A percentile compares a stretch with the other conserved stretches of the same genome.
Conservation (phyloP, 2,329 filamentous ascomycete species). For the Dactylonectria macrodidyma region DNA sequence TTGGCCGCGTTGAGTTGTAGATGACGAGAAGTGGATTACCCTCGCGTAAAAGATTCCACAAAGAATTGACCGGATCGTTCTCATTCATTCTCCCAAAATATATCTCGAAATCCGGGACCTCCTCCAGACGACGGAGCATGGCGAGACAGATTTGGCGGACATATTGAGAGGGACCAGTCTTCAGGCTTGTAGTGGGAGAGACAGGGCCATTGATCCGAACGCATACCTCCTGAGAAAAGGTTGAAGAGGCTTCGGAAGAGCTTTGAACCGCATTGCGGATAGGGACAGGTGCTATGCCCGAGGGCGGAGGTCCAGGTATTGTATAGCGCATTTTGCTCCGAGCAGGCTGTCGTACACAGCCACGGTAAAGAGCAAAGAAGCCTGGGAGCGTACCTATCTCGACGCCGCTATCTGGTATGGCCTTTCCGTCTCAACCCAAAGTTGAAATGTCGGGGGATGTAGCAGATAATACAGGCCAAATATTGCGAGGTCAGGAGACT, state of each 20-base stretch:
- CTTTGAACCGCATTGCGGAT: background rate
- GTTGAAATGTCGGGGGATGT: too few species aligned
- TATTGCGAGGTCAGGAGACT: too few species aligned
- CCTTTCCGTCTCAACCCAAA: too few species aligned
- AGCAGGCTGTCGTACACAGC: too few species aligned
- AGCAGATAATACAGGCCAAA: too few species aligned
- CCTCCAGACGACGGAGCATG: conserved; percentile 83
- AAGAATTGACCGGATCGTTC: conserved; percentile 85
- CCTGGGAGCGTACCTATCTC: too few species aligned
- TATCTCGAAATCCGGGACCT: conserved; percentile 87
- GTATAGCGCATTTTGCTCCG: too few species aligned
- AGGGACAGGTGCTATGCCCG: background rate
- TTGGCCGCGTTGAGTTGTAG: conserved; percentile 87
- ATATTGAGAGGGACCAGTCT: conserved; percentile 90
- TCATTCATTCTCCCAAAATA: conserved; percentile 79
- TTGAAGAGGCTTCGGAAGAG: background rate
- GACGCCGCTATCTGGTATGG: too few species aligned
- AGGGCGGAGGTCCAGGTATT: too few species aligned
- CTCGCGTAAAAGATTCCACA: conserved; percentile 89
- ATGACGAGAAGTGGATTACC: conserved; percentile 89
- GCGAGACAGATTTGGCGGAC: conserved; percentile 96
- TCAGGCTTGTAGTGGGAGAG: conserved; percentile 94
- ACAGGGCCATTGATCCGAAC: conserved; percentile 71
- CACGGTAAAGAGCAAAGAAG: too few species aligned
- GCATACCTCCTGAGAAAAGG: conserved; percentile 22